Conservation (phyloP, 2,329 filamentous ascomycete species). For the Neopestalotiopsis rosae region DNA sequence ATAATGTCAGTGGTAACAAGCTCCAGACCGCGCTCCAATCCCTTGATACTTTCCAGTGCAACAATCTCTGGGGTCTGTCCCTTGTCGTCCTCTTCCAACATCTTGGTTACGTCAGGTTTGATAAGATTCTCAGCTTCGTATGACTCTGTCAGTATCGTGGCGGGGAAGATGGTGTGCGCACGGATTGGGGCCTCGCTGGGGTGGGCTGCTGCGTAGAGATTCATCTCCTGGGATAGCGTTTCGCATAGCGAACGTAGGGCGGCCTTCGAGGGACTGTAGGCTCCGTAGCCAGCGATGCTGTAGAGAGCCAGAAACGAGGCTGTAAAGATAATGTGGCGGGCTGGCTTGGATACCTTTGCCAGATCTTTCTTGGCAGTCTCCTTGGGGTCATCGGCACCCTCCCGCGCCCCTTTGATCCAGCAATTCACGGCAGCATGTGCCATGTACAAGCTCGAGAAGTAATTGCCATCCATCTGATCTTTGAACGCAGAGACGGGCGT, state of each 20-base stretch:
- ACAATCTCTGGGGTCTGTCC: conserved; percentile 25
- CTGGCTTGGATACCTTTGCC: neutral
- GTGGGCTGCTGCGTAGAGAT: conserved; percentile 39
- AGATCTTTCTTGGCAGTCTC: conserved; percentile 1
- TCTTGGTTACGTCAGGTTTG: conserved; percentile 24
- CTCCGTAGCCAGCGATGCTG: conserved; percentile 66
- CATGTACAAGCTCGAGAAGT: conserved; percentile 44
- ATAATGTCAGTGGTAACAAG: conserved; percentile 31
- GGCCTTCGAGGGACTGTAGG: conserved; percentile 71
- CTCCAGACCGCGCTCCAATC: conserved; percentile 32
- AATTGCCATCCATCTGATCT: conserved; percentile 45
- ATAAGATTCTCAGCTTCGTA: conserved; percentile 31
- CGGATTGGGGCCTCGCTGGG: conserved; percentile 45
- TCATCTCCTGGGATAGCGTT: conserved; percentile 64
- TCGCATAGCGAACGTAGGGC: conserved; percentile 71
- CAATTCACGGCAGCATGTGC: conserved; percentile 38
- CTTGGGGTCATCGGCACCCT: neutral
- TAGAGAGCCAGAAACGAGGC: conserved; percentile 67
- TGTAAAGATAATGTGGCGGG: conserved; percentile 71
- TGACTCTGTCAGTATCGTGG: conserved; percentile 66
- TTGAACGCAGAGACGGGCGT: conserved; percentile 39
- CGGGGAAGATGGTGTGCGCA: conserved; percentile 70
- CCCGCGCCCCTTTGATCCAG: conserved; percentile 31
- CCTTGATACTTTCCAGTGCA: conserved; percentile 29
- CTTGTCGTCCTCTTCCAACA: conserved; percentile 21